phyloP scores from a whole-genome alignment of 1,284 basidiomycete genomes.

The Calocybe gambosa region DNA sequence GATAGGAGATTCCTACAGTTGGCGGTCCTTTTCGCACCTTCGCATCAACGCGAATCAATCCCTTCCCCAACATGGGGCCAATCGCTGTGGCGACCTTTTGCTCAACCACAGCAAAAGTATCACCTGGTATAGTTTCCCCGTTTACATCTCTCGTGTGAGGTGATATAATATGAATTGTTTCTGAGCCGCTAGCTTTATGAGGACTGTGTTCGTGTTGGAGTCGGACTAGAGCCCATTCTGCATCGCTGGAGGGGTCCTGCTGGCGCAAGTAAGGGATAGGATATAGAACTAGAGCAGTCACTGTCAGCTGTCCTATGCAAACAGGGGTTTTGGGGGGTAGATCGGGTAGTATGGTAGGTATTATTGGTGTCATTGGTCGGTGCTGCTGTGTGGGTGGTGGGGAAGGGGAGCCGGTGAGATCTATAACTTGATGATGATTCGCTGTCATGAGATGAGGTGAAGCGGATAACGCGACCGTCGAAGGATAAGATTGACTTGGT shows the following conservation, averaged over 20 bases:
- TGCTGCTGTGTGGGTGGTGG: constrained; percentile 42
- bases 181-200: constrained; percentile 50
- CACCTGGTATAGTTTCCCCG: constrained; percentile 49
- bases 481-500: constrained; percentile 14
- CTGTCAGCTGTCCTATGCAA: constrained; percentile 82
- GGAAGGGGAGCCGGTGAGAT: constrained; percentile 71
- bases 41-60: constrained; percentile 80
- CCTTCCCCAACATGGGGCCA: constrained; percentile 76
- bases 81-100: constrained; percentile 73
- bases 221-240: constrained; percentile 75
- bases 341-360: constrained; percentile 37
- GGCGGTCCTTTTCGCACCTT: constrained; percentile 60
- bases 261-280: constrained; percentile 68
- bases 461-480: constrained; percentile 19
- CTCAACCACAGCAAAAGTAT: constrained; percentile 83
- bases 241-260: constrained; percentile 38
- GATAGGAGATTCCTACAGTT: constrained; percentile 43
- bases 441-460: constrained; percentile 15
- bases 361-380: constrained; percentile 12
- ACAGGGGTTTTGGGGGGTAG: constrained; percentile 72
- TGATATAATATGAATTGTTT: constrained; percentile 78
- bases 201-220: constrained; percentile 65
- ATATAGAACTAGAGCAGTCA: constrained; percentile 82
- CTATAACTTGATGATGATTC: constrained; percentile 54
- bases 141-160: constrained; percentile 45